These are phyloP conservation scores for Herpetomonas samuelpessoai DNA, from an alignment of 208 protist genomes.

Conservation along the genomic window DNA sequence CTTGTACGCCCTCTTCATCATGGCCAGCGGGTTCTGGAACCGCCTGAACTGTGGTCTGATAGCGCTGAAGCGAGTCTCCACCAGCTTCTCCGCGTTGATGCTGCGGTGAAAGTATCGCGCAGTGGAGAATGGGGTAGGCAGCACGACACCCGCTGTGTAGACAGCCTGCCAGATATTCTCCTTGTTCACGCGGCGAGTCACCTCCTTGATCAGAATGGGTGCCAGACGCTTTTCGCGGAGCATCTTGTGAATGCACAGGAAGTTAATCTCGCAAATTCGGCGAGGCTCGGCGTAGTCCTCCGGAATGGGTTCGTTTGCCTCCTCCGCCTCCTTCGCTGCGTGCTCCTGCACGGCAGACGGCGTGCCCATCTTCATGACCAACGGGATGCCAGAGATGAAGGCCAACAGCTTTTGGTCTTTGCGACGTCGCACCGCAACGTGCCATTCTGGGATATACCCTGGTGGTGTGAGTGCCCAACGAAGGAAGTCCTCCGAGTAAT, in stretches of 20 bases:
- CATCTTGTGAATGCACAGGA: slow-evolving; percentile 99
- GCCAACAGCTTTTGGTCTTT: slow-evolving; percentile 91
- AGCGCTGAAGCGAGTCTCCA: slow-evolving; percentile 80
- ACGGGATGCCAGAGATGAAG: slow-evolving; percentile 98
- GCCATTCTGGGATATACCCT: slow-evolving; percentile 94
- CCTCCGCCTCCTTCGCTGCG: slow-evolving; percentile 12
- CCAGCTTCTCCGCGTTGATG: slow-evolving; percentile 98
- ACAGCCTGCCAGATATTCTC: slow-evolving; percentile 95
- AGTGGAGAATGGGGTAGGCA: slow-evolving; percentile 96
- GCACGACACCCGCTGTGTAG: slow-evolving; percentile 97
- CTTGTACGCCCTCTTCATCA: slow-evolving; percentile 70
- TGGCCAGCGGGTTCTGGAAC: slow-evolving; percentile 83
- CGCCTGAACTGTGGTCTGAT: slow-evolving; percentile 56
- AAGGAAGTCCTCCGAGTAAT: slow-evolving; percentile 98
- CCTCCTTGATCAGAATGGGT: slow-evolving; percentile 98
- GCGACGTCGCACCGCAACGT: slow-evolving; percentile 95
- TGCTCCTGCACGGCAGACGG: slow-evolving; percentile 16
- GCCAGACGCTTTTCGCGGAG: slow-evolving; percentile 97
- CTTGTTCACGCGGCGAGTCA: slow-evolving; percentile 98
- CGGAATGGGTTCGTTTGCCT: neutral
- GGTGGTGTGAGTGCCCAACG: slow-evolving; percentile 97
- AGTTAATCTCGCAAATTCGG: slow-evolving; percentile 99
- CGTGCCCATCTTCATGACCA: slow-evolving; percentile 74
- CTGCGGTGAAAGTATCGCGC: slow-evolving; percentile 97
- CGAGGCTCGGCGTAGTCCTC: slow-evolving; percentile 41